phyloP scores from a whole-genome alignment of 2,329 filamentous ascomycete genomes.

The Alternaria longipes region DNA sequence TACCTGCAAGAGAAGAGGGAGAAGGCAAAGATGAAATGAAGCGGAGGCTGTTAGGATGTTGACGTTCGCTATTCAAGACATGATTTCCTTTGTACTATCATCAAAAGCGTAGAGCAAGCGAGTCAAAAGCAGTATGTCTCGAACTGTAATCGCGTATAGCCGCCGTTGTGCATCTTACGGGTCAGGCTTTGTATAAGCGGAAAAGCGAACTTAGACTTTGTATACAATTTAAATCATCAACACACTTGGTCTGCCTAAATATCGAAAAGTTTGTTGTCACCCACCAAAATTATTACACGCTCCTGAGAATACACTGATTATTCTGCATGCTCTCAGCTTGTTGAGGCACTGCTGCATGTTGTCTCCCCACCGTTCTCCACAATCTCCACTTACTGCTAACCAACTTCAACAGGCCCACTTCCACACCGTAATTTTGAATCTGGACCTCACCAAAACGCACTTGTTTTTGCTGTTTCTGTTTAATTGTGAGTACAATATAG shows the following conservation, averaged over 20 bases:
- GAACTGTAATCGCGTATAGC: slow-evolving; percentile 16
- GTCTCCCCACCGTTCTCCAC: slow-evolving; percentile 2
- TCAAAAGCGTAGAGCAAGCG: slow-evolving; percentile 25
- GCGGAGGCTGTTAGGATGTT: neutral
- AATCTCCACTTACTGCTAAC: slow-evolving; percentile 1
- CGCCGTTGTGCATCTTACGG: slow-evolving; percentile 25
- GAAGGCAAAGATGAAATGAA: slow-evolving; percentile 51
- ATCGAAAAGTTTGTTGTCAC: neutral
- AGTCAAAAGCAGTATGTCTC: slow-evolving; percentile 2
- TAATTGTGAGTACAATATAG: too few species aligned
- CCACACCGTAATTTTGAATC: neutral
- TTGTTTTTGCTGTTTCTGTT: too few species aligned
- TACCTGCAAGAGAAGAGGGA: slow-evolving; percentile 82
- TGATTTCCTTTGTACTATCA: slow-evolving; percentile 30
- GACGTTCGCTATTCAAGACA: neutral
- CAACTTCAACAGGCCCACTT: neutral
- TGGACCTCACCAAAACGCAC: neutral
- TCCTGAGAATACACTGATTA: neutral
- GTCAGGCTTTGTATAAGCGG: slow-evolving; percentile 34
- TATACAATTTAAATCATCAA: neutral
- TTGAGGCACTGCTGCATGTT: neutral
- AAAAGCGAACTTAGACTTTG: slow-evolving; percentile 8
- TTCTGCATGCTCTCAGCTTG: neutral
- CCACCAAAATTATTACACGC: too few species aligned
- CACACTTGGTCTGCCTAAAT: neutral